Evolutionary conservation across 1,284 basidiomycete species (phyloP).

Genomic region (Irpex sp.): DNA sequence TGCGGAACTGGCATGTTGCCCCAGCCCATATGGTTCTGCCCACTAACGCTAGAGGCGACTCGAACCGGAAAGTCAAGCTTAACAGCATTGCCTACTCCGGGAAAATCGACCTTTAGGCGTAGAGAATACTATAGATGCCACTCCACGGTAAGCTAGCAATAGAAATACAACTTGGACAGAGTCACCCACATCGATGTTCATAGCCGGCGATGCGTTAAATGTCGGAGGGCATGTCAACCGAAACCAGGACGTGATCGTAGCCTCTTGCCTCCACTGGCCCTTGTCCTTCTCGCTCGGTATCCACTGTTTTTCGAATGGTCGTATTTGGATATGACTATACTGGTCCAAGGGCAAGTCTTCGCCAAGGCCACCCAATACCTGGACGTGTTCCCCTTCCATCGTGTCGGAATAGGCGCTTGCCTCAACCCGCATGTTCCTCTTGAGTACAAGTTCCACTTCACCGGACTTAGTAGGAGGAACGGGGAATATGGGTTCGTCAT

Average conservation of each 20-base stretch:
- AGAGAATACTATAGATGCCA: constrained; percentile 11
- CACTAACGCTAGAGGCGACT: constrained; percentile 1
- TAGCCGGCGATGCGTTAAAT: background rate
- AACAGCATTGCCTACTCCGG: constrained; percentile 10
- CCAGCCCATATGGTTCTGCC: background rate
- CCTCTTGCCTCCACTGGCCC: constrained; percentile 16
- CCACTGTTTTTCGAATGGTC: constrained; percentile 13
- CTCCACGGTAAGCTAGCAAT: constrained; percentile 16
- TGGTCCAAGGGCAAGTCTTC: background rate
- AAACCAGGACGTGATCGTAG: constrained; percentile 10
- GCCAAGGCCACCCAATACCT: constrained; percentile 3
- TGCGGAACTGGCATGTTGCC: constrained; percentile 3
- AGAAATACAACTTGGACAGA: constrained; percentile 11
- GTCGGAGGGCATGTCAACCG: background rate
- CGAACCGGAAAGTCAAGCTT: constrained; percentile 4
- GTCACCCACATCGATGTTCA: background rate
- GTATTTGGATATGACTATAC: constrained; percentile 1
- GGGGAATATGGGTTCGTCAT: constrained; percentile 12
- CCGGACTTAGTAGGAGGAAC: constrained; percentile 11
- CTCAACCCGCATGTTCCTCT: background rate
- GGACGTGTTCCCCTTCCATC: background rate
- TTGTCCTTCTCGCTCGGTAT: constrained; percentile 9
- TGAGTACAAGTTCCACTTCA: constrained; percentile 11
- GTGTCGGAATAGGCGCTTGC: background rate
- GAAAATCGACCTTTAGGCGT: constrained; percentile 9